Conservation (phyloP, 768 basidiomycete species). For the Hygrophorus pudorinus region DNA sequence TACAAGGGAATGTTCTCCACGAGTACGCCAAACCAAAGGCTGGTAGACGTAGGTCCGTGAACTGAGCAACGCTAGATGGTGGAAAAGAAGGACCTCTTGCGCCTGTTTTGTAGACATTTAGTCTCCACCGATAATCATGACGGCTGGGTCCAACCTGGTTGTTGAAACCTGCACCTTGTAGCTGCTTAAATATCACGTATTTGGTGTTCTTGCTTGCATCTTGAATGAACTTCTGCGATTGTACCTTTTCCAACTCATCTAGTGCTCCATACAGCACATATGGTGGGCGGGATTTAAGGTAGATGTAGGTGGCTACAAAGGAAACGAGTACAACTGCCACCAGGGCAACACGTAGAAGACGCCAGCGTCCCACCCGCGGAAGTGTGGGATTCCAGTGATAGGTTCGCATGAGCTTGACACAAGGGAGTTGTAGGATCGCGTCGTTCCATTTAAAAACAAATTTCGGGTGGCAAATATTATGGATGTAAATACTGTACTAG, state of each 20-base stretch:
- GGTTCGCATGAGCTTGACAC: no score
- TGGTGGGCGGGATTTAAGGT: constrained; percentile 26
- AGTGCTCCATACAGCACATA: constrained; percentile 27
- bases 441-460: no score
- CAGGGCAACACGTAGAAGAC: constrained; percentile 13
- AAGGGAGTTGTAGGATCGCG: no score
- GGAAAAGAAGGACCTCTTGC: constrained; percentile 36
- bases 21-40: constrained; percentile 34
- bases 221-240: constrained; percentile 20
- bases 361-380: constrained; percentile 7
- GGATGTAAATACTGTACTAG: no score
- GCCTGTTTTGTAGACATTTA: constrained; percentile 18
- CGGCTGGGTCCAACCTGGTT: constrained; percentile 27
- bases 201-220: constrained; percentile 18
- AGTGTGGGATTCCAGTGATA: no score
- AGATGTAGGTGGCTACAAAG: constrained; percentile 22
- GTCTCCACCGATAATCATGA: background rate
- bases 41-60: constrained; percentile 35
- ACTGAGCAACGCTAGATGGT: constrained; percentile 32
- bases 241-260: constrained; percentile 18
- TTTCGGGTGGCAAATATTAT: no score
- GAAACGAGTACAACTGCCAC: constrained; percentile 8
- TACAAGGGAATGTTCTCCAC: constrained; percentile 28
- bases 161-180: constrained; percentile 40
- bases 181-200: constrained; percentile 35